These are phyloP conservation scores for Aspergillus pseudonomiae DNA, from an alignment of 2,329 filamentous ascomycete species.

Conservation along the genomic window DNA sequence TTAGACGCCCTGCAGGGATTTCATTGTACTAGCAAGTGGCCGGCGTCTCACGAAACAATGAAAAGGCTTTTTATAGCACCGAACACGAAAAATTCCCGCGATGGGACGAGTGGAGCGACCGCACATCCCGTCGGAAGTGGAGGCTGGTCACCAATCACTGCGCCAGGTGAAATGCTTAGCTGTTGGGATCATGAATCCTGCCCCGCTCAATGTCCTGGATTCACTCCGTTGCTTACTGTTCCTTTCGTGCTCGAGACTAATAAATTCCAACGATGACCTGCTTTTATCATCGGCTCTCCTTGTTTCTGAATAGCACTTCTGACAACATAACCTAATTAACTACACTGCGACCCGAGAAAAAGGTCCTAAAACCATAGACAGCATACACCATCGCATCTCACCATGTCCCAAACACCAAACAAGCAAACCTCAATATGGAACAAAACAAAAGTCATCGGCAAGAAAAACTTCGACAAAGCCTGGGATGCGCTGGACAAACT, in stretches of 20 bases:
- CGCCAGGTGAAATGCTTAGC: neutral
- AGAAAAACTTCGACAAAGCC: conserved; percentile 73
- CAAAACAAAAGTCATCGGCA: conserved; percentile 50
- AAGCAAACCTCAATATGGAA: conserved; percentile 7
- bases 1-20: neutral
- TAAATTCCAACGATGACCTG: neutral
- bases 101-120: neutral
- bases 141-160: neutral
- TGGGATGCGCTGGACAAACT: conserved; percentile 69
- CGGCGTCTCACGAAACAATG: neutral
- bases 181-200: neutral
- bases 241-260: neutral
- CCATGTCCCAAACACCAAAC: conserved; percentile 8
- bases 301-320: neutral
- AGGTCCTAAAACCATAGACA: neutral
- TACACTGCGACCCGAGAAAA: neutral
- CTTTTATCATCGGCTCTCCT: neutral
- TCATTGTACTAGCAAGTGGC: neutral
- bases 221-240: neutral
- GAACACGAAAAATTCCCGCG: neutral
- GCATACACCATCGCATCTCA: neutral
- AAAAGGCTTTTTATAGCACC: neutral
- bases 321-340: neutral
- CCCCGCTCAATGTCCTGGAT: neutral
- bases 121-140: neutral